A percentile compares a stretch with the other conserved stretches of the same genome.
Conservation (phyloP, 306 rosid species). For the Casuarina cunninghamiana region DNA sequence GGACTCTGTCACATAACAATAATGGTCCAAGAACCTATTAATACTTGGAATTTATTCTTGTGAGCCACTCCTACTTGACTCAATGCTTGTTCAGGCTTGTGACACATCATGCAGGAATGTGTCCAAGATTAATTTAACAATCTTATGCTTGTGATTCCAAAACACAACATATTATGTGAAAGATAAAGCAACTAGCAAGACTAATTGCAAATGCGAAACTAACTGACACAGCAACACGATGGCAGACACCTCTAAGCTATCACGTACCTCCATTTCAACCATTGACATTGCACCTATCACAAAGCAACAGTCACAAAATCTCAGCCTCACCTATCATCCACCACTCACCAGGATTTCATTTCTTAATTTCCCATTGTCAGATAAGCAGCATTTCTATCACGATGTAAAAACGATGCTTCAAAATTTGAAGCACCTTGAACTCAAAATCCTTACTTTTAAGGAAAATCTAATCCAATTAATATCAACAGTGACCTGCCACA, state of each 20-base stretch:
- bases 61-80: background rate
- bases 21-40: background rate
- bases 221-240: background rate
- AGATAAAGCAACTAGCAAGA: background rate
- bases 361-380: background rate
- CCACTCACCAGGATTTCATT: background rate
- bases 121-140: conserved; percentile 7
- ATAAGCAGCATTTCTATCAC: background rate
- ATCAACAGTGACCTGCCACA: background rate
- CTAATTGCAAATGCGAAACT: background rate
- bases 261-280: background rate
- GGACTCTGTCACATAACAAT: background rate
- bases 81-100: background rate
- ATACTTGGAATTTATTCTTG: background rate
- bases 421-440: background rate
- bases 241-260: background rate
- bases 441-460: background rate
- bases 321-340: conserved; percentile 6
- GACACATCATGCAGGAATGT: background rate
- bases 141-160: background rate
- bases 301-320: background rate
- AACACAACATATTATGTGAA: background rate
- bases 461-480: background rate
- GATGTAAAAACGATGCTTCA: background rate
- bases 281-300: conserved; percentile 1